Conservation (phyloP, 257 asterid species). For the Fraxinus cuspidata region DNA sequence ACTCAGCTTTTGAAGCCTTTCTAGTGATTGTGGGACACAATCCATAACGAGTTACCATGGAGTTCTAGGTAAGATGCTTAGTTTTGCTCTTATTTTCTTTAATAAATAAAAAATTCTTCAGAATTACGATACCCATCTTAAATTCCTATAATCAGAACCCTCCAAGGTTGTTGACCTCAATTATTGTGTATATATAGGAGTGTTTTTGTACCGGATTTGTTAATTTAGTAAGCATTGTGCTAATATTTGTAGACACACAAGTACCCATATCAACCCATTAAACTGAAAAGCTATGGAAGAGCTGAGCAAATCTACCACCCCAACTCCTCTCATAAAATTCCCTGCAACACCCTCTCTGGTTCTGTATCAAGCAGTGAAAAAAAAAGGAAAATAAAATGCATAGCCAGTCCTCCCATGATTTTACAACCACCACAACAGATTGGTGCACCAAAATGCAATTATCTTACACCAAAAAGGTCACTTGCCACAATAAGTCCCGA, state of each 20-base stretch:
- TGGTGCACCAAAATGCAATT: not conserved
- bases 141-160: not conserved
- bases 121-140: slow-evolving; percentile 4
- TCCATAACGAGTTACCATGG: not conserved
- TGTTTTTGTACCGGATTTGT: not conserved
- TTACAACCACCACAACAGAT: not conserved
- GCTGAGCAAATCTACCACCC: not conserved
- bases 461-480: not conserved
- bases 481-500: not conserved
- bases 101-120: not conserved
- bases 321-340: not conserved
- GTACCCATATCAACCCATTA: not conserved
- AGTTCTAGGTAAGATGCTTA: not conserved
- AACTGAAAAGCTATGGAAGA: not conserved
- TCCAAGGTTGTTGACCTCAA: not conserved
- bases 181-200: not conserved
- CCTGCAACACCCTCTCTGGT: not conserved
- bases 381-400: not conserved
- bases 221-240: not conserved
- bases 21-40: not conserved
- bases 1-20: not conserved
- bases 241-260: not conserved
- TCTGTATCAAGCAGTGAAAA: not conserved
- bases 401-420: not conserved
- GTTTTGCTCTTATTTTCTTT: not conserved